These are phyloP conservation scores for Tylopilus balloui DNA, from an alignment of 768 basidiomycete genomes.

Conservation along the genomic window DNA sequence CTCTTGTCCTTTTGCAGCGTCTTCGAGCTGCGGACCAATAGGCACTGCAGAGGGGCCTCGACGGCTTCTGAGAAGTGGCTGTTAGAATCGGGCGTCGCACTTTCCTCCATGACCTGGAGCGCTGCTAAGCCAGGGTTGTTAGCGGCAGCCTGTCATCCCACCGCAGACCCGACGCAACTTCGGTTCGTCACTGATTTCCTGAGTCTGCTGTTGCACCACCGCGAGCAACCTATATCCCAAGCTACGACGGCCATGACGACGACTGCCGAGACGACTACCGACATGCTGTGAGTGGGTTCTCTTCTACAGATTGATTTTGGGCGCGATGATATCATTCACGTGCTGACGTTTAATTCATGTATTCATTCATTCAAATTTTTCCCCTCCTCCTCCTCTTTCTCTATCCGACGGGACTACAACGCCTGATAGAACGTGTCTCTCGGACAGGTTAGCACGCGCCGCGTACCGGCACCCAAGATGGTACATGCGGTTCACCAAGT, in stretches of 20 bases:
- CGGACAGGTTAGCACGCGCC: slow-evolving; percentile 35
- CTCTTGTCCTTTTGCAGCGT: slow-evolving; percentile 21
- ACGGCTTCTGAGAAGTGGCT: slow-evolving; percentile 30
- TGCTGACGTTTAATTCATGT: slow-evolving; percentile 1
- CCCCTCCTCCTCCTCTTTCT: not conserved
- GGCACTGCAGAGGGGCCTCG: slow-evolving; percentile 27
- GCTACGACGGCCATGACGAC: not conserved
- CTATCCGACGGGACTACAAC: not conserved
- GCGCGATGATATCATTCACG: slow-evolving; percentile 10
- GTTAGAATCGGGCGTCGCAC: slow-evolving; percentile 16
- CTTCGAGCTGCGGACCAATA: slow-evolving; percentile 28
- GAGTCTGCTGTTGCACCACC: slow-evolving; percentile 38
- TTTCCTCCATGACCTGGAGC: slow-evolving; percentile 22
- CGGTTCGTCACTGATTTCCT: slow-evolving; percentile 48
- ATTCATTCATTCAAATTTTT: too few relatives aligned
- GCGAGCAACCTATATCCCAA: slow-evolving; percentile 23
- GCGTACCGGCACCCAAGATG: slow-evolving; percentile 36
- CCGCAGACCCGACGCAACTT: slow-evolving; percentile 53
- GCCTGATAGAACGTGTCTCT: slow-evolving; percentile 19
- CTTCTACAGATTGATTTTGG: not conserved
- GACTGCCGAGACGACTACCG: slow-evolving; percentile 12
- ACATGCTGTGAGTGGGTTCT: slow-evolving; percentile 20
- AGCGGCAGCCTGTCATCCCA: slow-evolving; percentile 56
- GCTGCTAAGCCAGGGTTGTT: slow-evolving; percentile 45
- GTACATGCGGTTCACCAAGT: slow-evolving; percentile 38